phyloP scores from a whole-genome alignment of 768 basidiomycete genomes.

The Coprinellus aureogranulatus region DNA sequence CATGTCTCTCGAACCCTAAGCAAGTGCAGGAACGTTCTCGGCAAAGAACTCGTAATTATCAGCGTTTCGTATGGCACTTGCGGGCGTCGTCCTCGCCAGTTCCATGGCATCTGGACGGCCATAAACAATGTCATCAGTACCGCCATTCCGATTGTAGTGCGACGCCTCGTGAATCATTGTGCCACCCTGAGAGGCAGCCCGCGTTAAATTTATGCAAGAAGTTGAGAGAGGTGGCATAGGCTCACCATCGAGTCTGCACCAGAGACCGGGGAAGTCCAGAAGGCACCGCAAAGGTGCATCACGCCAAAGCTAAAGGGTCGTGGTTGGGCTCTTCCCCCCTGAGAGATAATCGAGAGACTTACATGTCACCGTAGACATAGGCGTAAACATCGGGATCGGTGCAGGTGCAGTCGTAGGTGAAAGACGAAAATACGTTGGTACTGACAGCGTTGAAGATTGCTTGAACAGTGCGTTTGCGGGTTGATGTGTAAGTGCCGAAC shows the following conservation, averaged over 20 bases:
- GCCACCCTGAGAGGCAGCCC: not conserved
- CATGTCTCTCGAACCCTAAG: too few species aligned
- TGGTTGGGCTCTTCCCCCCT: not conserved
- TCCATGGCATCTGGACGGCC: conserved; percentile 41
- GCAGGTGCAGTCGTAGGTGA: conserved; percentile 40
- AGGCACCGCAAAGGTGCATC: conserved; percentile 48
- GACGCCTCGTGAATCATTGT: not conserved
- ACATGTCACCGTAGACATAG: conserved; percentile 34
- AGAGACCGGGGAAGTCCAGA: conserved; percentile 43
- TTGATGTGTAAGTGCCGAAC: conserved; percentile 44
- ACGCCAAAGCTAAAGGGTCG: conserved; percentile 26
- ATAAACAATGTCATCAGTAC: conserved; percentile 46
- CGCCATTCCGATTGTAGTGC: conserved; percentile 26
- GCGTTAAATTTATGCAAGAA: not conserved
- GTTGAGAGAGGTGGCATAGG: not conserved
- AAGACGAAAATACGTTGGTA: conserved; percentile 28
- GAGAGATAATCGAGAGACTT: conserved; percentile 12
- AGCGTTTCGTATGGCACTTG: conserved; percentile 38
- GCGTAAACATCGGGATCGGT: conserved; percentile 32
- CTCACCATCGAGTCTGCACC: conserved; percentile 46
- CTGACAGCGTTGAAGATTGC: conserved; percentile 39
- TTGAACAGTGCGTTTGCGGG: conserved; percentile 34
- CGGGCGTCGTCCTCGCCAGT: conserved; percentile 41
- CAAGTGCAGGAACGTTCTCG: conserved; percentile 42
- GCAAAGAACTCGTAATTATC: conserved; percentile 49